These are phyloP conservation scores for Myrica gale DNA, from an alignment of 306 rosid species.

Conservation along the genomic window DNA sequence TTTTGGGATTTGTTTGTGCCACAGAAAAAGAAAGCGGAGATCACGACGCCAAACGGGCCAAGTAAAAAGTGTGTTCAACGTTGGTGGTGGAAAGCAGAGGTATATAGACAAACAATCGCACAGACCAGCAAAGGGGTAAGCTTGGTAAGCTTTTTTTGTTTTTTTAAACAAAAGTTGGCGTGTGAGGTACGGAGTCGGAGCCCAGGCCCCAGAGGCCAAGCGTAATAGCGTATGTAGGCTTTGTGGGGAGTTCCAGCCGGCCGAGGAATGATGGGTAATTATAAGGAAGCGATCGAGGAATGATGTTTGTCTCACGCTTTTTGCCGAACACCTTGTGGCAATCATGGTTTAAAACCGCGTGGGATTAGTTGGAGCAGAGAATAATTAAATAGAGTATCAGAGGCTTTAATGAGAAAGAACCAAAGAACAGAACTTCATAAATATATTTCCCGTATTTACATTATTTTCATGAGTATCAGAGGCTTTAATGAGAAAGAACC, in stretches of 20 bases:
- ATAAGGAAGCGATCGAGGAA: constrained; percentile 22
- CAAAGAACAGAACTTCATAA: too few relatives aligned
- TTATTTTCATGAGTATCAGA: too few relatives aligned
- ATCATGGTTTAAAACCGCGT: constrained; percentile 33
- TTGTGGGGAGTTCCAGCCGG: constrained; percentile 35
- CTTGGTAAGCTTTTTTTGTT: not conserved
- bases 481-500: too few relatives aligned
- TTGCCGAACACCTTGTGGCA: constrained; percentile 40
- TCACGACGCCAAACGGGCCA: constrained; percentile 43
- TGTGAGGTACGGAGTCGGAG: not conserved
- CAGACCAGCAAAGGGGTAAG: not conserved
- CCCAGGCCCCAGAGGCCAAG: too few relatives aligned
- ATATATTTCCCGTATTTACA: too few relatives aligned
- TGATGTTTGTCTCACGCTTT: constrained; percentile 40
- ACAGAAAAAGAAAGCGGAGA: constrained; percentile 43
- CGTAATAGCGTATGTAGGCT: constrained; percentile 1
- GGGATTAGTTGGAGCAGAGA: not conserved
- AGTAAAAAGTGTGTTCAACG: constrained; percentile 19
- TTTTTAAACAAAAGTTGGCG: not conserved
- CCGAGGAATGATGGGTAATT: constrained; percentile 42
- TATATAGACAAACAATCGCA: not conserved
- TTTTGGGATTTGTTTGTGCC: constrained; percentile 11
- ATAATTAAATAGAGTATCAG: too few relatives aligned
- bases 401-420: too few relatives aligned
- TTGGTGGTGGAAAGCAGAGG: not conserved